Evolutionary conservation across 192 early-diverging fungal genomes (phyloP).

Genomic region (Coemansia sp.): DNA sequence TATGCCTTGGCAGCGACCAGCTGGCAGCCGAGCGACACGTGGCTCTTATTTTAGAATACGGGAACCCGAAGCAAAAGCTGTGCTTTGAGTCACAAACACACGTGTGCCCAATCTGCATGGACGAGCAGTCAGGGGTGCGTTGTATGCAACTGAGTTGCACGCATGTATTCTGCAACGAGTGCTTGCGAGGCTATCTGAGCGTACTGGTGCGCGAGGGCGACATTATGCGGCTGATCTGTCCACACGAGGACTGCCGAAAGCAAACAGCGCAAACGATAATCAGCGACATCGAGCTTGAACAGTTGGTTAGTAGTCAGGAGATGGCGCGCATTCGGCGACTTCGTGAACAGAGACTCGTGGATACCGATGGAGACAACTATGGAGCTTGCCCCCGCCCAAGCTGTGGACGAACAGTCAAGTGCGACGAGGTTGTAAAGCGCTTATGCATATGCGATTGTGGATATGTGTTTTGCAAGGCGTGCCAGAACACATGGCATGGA

Average conservation of each 20-base stretch:
- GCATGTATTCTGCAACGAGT: constrained; percentile 14
- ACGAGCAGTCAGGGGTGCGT: constrained; percentile 26
- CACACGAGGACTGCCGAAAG: not conserved
- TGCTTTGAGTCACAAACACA: constrained; percentile 13
- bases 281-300: not conserved
- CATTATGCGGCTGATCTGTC: not conserved
- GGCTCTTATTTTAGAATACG: not conserved
- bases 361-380: not conserved
- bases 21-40: not conserved
- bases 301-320: not conserved
- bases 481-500: not conserved
- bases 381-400: not conserved
- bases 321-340: not conserved
- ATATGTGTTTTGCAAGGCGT: not conserved
- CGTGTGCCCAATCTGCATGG: constrained; percentile 24
- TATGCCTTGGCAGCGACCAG: not conserved
- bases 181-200: constrained; percentile 12
- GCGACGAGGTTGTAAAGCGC: not conserved
- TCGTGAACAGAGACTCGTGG: not conserved
- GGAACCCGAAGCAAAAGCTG: not conserved
- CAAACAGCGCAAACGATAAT: not conserved
- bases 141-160: constrained; percentile 22
- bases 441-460: not conserved
- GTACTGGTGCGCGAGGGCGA: not conserved
- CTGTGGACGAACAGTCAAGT: not conserved